Evolutionary conservation across 768 basidiomycete genomes (phyloP).

Genomic region (Leccinum fibrillosum): DNA sequence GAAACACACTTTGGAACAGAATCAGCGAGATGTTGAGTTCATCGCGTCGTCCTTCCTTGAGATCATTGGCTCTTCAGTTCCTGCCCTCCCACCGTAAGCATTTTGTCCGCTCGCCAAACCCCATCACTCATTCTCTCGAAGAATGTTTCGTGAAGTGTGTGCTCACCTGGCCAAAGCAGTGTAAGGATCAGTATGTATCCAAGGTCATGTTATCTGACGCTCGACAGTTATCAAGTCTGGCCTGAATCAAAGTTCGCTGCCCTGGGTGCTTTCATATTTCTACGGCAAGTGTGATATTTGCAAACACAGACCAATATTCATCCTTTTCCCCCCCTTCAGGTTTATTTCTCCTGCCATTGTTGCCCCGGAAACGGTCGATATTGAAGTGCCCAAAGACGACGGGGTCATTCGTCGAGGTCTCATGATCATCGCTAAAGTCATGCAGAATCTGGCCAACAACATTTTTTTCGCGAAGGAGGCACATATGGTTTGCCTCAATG

Average conservation of each 20-base stretch:
- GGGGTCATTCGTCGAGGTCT: slow-evolving; percentile 68
- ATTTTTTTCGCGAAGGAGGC: slow-evolving; percentile 90
- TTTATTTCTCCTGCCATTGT: slow-evolving; percentile 93
- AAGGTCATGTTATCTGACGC: slow-evolving; percentile 12
- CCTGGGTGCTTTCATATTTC: slow-evolving; percentile 87
- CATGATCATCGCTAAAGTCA: slow-evolving; percentile 85
- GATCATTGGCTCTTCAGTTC: slow-evolving; percentile 67
- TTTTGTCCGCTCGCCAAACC: neutral
- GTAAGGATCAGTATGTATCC: slow-evolving; percentile 43
- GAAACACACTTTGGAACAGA: slow-evolving; percentile 61
- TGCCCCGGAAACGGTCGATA: slow-evolving; percentile 78
- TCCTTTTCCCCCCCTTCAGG: slow-evolving; percentile 34
- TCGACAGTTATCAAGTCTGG: slow-evolving; percentile 58
- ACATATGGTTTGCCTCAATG: slow-evolving; percentile 78
- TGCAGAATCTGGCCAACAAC: slow-evolving; percentile 93
- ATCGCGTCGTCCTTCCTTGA: slow-evolving; percentile 75
- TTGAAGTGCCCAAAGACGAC: slow-evolving; percentile 69
- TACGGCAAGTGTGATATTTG: slow-evolving; percentile 48
- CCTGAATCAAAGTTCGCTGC: slow-evolving; percentile 79
- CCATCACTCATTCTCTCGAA: slow-evolving; percentile 27
- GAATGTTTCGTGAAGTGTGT: slow-evolving; percentile 85
- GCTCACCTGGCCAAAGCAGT: slow-evolving; percentile 75
- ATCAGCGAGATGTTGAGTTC: slow-evolving; percentile 66
- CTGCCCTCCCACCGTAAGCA: slow-evolving; percentile 71
- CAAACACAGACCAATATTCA: slow-evolving; percentile 3